Conservation (phyloP, 1,139 yeast species). For the Maudiozyma humilis region DNA sequence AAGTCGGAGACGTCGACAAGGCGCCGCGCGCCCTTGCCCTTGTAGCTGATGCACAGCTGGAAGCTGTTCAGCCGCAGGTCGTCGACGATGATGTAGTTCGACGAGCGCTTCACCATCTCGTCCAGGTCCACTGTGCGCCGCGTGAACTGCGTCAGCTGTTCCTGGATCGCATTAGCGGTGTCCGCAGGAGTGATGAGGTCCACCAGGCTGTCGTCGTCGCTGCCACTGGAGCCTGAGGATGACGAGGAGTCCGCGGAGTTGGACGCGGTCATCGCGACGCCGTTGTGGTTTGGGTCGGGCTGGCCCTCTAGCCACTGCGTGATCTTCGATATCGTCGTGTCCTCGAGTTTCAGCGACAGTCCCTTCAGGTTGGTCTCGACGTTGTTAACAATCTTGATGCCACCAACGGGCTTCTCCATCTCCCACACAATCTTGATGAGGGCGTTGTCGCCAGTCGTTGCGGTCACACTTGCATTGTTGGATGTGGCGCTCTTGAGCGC, state of each 20-base stretch:
- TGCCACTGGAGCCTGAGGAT: background rate
- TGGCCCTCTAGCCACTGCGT: constrained; percentile 11
- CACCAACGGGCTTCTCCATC: constrained; percentile 60
- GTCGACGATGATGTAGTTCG: constrained; percentile 48
- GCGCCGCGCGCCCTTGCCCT: constrained; percentile 49
- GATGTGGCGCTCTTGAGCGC: background rate
- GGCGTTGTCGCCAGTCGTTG: constrained; percentile 17
- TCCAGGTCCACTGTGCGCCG: constrained; percentile 37
- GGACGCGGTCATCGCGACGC: too few species aligned
- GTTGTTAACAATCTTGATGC: constrained; percentile 51
- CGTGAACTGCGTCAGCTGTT: constrained; percentile 4
- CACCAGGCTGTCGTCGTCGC: constrained; percentile 1
- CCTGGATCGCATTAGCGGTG: background rate
- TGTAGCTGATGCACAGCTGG: constrained; percentile 47
- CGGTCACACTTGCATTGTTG: background rate
- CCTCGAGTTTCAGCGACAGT: constrained; percentile 51
- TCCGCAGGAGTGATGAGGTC: constrained; percentile 4
- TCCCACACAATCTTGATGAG: constrained; percentile 50
- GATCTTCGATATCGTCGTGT: constrained; percentile 40
- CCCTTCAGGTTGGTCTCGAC: constrained; percentile 49
- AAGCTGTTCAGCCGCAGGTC: constrained; percentile 42
- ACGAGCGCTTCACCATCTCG: constrained; percentile 53
- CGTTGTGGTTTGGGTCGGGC: too few species aligned
- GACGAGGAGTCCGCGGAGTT: too few species aligned
- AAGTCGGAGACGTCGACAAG: constrained; percentile 57